Conservation (phyloP, 176 grass and related monocot genomes). For the Rhynchospora breviuscula region DNA sequence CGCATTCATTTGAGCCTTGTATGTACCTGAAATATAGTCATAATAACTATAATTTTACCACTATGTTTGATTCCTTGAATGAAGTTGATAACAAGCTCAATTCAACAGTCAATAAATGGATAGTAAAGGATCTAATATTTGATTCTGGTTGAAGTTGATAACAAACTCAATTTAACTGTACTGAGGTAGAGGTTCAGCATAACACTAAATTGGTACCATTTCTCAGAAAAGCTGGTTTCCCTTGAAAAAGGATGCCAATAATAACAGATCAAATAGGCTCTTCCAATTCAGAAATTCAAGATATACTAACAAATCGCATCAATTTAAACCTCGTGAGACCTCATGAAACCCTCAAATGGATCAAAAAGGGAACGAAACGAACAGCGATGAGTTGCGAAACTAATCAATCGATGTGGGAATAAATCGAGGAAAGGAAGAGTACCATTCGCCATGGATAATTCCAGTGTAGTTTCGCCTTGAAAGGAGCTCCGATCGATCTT, state of each 20-base stretch:
- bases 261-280: not conserved
- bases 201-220: not conserved
- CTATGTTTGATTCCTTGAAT: not conserved
- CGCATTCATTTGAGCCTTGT: not conserved
- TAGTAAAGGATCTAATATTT: not conserved
- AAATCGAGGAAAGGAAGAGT: not conserved
- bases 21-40: not conserved
- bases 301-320: not conserved
- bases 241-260: not conserved
- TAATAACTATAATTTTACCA: not conserved
- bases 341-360: not conserved
- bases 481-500: not conserved
- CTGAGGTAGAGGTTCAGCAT: not conserved
- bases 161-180: not conserved
- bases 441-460: slow-evolving; percentile 14
- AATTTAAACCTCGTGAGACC: not conserved
- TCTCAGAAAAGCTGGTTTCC: not conserved
- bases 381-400: not conserved
- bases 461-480: not conserved
- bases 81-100: not conserved
- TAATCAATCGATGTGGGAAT: not conserved
- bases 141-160: not conserved
- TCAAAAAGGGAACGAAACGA: not conserved
- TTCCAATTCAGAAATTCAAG: not conserved
- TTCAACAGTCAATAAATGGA: not conserved